These are phyloP conservation scores for Santalum album DNA, from an alignment of 164 flowering plant genomes.

Conservation along the genomic window DNA sequence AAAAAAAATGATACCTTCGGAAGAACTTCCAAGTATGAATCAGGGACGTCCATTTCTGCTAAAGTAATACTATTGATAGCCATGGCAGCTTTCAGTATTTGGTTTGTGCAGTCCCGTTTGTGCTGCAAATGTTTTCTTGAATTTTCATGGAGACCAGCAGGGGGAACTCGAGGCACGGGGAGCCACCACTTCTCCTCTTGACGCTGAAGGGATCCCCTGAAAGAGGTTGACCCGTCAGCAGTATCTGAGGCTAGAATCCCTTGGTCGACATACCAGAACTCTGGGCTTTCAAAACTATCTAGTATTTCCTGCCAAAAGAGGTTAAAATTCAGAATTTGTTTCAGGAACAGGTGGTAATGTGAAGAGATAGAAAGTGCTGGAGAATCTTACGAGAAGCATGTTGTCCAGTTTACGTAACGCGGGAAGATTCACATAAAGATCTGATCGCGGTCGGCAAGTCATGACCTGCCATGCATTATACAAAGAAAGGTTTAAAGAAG, in stretches of 20 bases:
- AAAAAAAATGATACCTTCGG: slow-evolving; percentile 37
- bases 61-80: slow-evolving; percentile 47
- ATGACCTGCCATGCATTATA: slow-evolving; percentile 32
- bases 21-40: slow-evolving; percentile 40
- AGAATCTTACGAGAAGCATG: slow-evolving; percentile 57
- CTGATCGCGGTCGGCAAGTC: slow-evolving; percentile 58
- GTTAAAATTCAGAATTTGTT: slow-evolving; percentile 5
- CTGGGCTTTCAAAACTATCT: slow-evolving; percentile 40
- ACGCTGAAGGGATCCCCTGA: slow-evolving; percentile 27
- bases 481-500: not conserved
- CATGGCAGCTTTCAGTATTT: slow-evolving; percentile 56
- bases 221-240: slow-evolving; percentile 39
- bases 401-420: slow-evolving; percentile 59
- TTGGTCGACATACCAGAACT: slow-evolving; percentile 77
- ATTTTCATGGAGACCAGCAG: slow-evolving; percentile 41
- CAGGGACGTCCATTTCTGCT: slow-evolving; percentile 57
- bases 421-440: slow-evolving; percentile 56
- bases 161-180: slow-evolving; percentile 56
- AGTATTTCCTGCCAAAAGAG: slow-evolving; percentile 40
- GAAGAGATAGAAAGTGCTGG: not conserved
- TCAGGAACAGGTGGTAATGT: not conserved
- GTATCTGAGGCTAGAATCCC: slow-evolving; percentile 41
- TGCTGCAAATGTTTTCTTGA: slow-evolving; percentile 45
- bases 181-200: slow-evolving; percentile 76
- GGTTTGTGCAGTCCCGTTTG: slow-evolving; percentile 51